Conservation (phyloP, 345 rosid genomes). For the Fremontodendron californicum region DNA sequence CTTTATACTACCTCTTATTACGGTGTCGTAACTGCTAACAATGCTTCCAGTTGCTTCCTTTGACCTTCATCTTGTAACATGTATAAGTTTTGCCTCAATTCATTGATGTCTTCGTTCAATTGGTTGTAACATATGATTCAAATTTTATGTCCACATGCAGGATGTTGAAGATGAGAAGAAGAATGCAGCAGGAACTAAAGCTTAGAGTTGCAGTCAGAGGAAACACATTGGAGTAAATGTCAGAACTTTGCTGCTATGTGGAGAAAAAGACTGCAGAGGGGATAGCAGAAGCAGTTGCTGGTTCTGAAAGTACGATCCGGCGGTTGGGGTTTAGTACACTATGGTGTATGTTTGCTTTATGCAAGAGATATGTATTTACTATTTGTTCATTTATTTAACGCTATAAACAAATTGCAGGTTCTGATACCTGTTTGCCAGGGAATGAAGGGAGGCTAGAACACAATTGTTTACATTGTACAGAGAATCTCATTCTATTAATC, state of each 20-base stretch:
- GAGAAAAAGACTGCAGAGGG: background rate
- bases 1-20: background rate
- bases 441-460: background rate
- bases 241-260: background rate
- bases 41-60: background rate
- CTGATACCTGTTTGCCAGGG: background rate
- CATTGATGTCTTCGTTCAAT: background rate
- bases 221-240: background rate
- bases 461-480: conserved; percentile 28
- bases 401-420: background rate
- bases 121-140: background rate
- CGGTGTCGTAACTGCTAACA: background rate
- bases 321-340: background rate
- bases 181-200: background rate
- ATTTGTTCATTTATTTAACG: conserved; percentile 12
- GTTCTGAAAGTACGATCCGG: background rate
- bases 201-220: conserved; percentile 9
- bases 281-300: background rate
- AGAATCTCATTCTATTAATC: conserved; percentile 9
- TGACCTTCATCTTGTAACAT: background rate
- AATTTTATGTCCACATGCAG: conserved; percentile 28
- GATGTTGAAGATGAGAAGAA: conserved; percentile 63
- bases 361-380: background rate
- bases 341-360: background rate
- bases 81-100: background rate